These are phyloP conservation scores for Paraglomus brasilianum DNA, from an alignment of 192 early-diverging fungal species.

Conservation along the genomic window DNA sequence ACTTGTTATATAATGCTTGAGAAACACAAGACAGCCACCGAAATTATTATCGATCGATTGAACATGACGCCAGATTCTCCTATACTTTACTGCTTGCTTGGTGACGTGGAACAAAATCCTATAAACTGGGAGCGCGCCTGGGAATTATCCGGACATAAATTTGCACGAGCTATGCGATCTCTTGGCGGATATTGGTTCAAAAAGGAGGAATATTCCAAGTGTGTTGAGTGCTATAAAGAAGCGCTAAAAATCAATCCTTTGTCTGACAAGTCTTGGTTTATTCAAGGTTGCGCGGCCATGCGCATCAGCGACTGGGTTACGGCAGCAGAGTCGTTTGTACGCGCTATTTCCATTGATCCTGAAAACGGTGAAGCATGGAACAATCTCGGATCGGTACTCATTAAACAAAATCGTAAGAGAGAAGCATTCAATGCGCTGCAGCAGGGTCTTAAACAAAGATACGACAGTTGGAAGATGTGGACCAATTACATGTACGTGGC, in stretches of 20 bases:
- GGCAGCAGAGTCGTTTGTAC: conserved; percentile 73
- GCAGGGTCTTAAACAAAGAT: conserved; percentile 77
- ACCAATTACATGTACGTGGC: conserved; percentile 84
- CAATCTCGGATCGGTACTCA: conserved; percentile 86
- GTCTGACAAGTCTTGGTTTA: conserved; percentile 95
- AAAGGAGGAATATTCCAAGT: conserved; percentile 55
- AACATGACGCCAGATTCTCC: conserved; percentile 64
- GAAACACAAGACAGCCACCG: conserved; percentile 84
- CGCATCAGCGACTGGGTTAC: conserved; percentile 72
- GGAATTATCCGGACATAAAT: conserved; percentile 77
- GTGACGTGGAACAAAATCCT: conserved; percentile 79
- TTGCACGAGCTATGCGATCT: conserved; percentile 93
- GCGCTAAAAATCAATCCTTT: conserved; percentile 91
- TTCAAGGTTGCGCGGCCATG: conserved; percentile 93
- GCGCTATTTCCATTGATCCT: conserved; percentile 66
- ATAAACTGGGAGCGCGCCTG: conserved; percentile 84
- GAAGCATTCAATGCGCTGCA: conserved; percentile 82
- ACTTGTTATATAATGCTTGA: conserved; percentile 84
- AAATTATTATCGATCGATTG: conserved; percentile 67
- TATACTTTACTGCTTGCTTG: conserved; percentile 87
- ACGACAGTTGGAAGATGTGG: conserved; percentile 91
- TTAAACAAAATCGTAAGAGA: conserved; percentile 64
- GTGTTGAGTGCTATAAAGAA: conserved; percentile 74
- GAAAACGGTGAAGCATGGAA: conserved; percentile 97
- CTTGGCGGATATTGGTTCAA: conserved; percentile 83